phyloP scores from a whole-genome alignment of 306 rosid genomes.

The Vigna reflexopilosa region DNA sequence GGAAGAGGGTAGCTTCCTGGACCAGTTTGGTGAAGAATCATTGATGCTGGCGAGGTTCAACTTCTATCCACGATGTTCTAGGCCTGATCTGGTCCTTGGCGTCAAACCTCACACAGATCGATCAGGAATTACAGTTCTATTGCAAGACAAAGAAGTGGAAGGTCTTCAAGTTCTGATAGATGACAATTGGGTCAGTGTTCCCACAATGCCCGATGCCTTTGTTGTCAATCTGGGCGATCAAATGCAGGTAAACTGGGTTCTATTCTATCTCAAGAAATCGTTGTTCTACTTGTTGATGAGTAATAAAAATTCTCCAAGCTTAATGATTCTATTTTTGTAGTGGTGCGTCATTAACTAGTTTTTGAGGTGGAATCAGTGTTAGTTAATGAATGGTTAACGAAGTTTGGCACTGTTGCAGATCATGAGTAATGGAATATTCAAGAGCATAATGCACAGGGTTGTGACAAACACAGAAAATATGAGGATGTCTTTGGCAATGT shows the following conservation, averaged over 20 bases:
- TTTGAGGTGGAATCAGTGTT: not conserved
- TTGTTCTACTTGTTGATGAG: not conserved
- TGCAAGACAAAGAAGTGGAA: conserved; percentile 68
- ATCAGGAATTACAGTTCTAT: conserved; percentile 63
- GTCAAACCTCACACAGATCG: conserved; percentile 72
- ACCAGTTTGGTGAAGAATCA: conserved; percentile 55
- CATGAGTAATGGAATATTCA: conserved; percentile 65
- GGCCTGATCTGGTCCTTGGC: conserved; percentile 72
- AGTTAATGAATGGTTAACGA: not conserved
- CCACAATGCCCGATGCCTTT: conserved; percentile 63
- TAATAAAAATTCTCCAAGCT: conserved; percentile 11
- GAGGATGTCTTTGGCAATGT: conserved; percentile 59
- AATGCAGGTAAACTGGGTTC: conserved; percentile 57
- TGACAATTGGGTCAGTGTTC: conserved; percentile 61
- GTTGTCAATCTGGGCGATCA: conserved; percentile 73
- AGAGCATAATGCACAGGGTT: conserved; percentile 61
- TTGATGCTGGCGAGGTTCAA: conserved; percentile 51
- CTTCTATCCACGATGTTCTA: conserved; percentile 68
- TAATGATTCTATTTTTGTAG: not conserved
- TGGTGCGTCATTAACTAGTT: not conserved
- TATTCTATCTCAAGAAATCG: not conserved
- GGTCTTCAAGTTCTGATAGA: conserved; percentile 66
- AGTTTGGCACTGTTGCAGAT: conserved; percentile 45
- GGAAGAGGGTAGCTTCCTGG: conserved; percentile 57
- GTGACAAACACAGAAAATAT: conserved; percentile 53